Conservation (phyloP, 1,284 basidiomycete genomes). For the Boletus semigastroideus region DNA sequence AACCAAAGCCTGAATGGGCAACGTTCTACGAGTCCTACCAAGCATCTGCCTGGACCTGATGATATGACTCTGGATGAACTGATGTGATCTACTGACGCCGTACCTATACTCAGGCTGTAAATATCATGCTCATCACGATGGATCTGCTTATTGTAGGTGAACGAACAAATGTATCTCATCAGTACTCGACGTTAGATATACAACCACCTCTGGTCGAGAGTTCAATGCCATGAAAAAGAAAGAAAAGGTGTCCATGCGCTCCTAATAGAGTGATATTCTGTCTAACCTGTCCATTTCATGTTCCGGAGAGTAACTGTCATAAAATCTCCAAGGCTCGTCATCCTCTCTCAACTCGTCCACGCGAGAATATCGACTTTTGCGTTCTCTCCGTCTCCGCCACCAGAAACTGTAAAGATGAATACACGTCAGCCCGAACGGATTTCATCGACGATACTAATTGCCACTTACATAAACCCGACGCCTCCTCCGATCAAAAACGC, state of each 20-base stretch:
- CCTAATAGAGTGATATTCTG: constrained; percentile 8
- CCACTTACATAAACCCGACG: constrained; percentile 30
- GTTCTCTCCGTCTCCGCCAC: constrained; percentile 29
- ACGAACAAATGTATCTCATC: too few species aligned
- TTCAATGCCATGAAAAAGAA: neutral
- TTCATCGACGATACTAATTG: neutral
- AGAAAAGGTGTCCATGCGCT: neutral
- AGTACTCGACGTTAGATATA: neutral
- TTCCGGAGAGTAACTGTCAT: constrained; percentile 17
- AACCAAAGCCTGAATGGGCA: constrained; percentile 44
- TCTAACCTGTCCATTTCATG: constrained; percentile 13
- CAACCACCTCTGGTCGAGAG: neutral
- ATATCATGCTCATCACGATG: neutral
- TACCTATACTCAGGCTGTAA: constrained; percentile 14
- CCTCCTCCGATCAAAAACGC: constrained; percentile 13
- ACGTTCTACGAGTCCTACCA: constrained; percentile 18
- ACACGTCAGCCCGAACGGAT: constrained; percentile 1
- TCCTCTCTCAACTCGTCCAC: constrained; percentile 30
- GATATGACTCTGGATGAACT: constrained; percentile 66
- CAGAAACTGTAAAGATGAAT: constrained; percentile 25
- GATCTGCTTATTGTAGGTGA: neutral
- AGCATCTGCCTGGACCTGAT: constrained; percentile 34
- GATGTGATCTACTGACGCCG: constrained; percentile 29
- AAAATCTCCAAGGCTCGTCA: constrained; percentile 32
- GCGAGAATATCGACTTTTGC: constrained; percentile 22